These are phyloP conservation scores for Suillus tomentosus DNA, from an alignment of 768 basidiomycete genomes.

Conservation along the genomic window DNA sequence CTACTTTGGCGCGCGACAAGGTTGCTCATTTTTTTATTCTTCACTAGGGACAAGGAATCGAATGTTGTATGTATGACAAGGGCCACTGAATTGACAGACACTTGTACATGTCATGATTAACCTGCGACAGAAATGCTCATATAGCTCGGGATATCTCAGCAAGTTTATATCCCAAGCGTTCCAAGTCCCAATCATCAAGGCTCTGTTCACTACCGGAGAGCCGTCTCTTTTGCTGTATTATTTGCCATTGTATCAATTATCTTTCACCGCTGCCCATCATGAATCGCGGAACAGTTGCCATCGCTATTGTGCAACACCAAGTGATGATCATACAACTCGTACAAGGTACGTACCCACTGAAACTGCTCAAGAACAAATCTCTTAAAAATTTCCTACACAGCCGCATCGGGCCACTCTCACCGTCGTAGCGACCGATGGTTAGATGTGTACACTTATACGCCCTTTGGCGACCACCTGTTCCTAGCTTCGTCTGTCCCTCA, in stretches of 20 bases:
- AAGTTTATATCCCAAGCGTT: conserved; percentile 2
- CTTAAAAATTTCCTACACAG: conserved; percentile 26
- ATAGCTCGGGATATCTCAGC: conserved; percentile 16
- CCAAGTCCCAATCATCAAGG: neutral
- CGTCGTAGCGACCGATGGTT: conserved; percentile 55
- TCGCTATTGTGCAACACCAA: conserved; percentile 68
- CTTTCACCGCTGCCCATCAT: conserved; percentile 32
- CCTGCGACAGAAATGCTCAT: conserved; percentile 15
- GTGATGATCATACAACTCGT: conserved; percentile 54
- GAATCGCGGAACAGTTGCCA: conserved; percentile 61
- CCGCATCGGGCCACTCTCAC: conserved; percentile 49
- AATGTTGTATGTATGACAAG: conserved; percentile 23
- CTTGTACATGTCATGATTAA: neutral
- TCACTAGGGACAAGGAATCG: neutral
- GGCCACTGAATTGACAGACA: neutral
- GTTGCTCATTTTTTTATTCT: neutral
- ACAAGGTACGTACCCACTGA: conserved; percentile 48
- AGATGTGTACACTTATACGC: conserved; percentile 65
- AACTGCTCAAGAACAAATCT: conserved; percentile 1
- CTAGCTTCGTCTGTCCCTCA: conserved; percentile 58
- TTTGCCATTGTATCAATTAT: conserved; percentile 20
- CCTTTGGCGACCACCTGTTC: conserved; percentile 68
- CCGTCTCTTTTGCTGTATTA: conserved; percentile 22
- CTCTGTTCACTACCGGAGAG: neutral
- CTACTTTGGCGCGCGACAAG: neutral